Evolutionary conservation across 73 alveolate species (phyloP).

Genomic region (Tetrahymena borealis): DNA sequence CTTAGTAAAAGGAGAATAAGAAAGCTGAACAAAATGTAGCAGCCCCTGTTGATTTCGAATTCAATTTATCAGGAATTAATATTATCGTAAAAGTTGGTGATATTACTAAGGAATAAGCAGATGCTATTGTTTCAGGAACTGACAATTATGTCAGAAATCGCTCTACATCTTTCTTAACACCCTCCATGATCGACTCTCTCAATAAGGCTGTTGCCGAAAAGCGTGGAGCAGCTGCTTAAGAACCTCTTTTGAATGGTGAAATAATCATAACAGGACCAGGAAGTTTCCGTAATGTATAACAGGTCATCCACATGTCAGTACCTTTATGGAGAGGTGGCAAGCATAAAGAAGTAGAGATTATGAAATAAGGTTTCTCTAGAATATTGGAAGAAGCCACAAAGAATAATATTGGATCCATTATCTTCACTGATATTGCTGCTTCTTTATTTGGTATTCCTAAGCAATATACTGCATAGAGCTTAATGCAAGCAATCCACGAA

Average conservation of each 20-base stretch:
- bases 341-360: not conserved
- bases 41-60: not conserved
- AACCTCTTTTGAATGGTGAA: not conserved
- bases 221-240: not conserved
- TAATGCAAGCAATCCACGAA: not conserved
- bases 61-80: not conserved
- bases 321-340: not conserved
- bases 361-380: not conserved
- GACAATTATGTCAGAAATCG: not conserved
- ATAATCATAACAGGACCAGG: not conserved
- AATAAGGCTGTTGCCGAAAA: not conserved
- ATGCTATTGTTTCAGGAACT: not conserved
- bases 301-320: not conserved
- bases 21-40: not conserved
- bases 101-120: not conserved
- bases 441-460: not conserved
- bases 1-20: not conserved
- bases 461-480: not conserved
- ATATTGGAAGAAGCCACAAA: not conserved
- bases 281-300: not conserved
- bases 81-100: not conserved
- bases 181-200: not conserved
- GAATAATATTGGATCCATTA: not conserved
- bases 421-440: not conserved
- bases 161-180: not conserved